A percentile compares a stretch with the other conserved stretches of the same genome.
These are phyloP conservation scores for Cenchrus americanus DNA, from an alignment of 176 grass and related monocot genomes.

Conservation along the genomic window DNA sequence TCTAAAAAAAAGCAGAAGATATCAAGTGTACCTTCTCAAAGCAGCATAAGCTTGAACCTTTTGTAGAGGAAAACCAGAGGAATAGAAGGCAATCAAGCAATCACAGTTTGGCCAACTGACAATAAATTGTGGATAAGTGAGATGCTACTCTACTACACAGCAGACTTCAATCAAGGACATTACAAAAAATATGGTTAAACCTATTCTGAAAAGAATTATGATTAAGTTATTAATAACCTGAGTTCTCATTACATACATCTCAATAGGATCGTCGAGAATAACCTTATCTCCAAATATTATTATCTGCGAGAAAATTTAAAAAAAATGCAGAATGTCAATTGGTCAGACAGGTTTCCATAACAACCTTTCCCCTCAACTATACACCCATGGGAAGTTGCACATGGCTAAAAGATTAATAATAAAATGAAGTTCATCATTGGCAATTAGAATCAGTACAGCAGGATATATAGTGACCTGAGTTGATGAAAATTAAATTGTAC, in stretches of 20 bases:
- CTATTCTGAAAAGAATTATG: constrained; percentile 39
- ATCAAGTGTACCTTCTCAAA: constrained; percentile 64
- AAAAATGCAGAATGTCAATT: constrained; percentile 35
- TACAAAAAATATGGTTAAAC: constrained; percentile 35
- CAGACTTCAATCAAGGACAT: constrained; percentile 16
- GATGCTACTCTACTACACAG: constrained; percentile 7
- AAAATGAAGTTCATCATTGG: constrained; percentile 23
- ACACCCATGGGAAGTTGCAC: constrained; percentile 2
- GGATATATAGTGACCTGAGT: neutral
- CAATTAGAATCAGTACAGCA: constrained; percentile 9
- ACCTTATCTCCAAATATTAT: constrained; percentile 93
- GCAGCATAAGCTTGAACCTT: constrained; percentile 84
- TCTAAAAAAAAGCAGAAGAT: neutral
- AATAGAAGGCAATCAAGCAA: constrained; percentile 98
- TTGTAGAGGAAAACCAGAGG: constrained; percentile 89
- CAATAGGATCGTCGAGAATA: constrained; percentile 87
- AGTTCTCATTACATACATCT: constrained; percentile 84
- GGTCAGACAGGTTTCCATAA: constrained; percentile 33
- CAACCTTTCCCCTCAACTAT: neutral
- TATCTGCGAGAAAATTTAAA: constrained; percentile 68
- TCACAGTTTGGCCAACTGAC: constrained; percentile 98
- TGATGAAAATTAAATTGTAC: neutral
- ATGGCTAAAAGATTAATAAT: constrained; percentile 14
- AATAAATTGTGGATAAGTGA: constrained; percentile 39
- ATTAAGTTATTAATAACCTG: constrained; percentile 64